A percentile compares a stretch with the other conserved stretches of the same genome.
Evolutionary conservation across 495 filamentous ascomycete genomes (phyloP).

Genomic region (Neurospora sp.): DNA sequence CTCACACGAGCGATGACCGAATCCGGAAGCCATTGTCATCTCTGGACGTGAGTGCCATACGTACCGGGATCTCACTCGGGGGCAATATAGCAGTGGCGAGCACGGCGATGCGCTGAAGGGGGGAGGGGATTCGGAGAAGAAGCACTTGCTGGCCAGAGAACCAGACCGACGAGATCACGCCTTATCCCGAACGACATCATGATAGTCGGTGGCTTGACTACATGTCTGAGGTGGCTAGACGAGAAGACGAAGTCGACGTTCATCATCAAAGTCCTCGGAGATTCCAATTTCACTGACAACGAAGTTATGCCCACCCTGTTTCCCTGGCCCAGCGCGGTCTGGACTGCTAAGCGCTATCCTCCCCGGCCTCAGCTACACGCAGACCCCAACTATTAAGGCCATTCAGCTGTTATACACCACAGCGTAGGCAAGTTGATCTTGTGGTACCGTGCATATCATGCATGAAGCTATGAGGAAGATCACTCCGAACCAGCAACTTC

Average conservation of each 20-base stretch:
- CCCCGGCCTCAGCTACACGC: neutral
- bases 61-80: neutral
- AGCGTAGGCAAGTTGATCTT: neutral
- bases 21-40: neutral
- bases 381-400: neutral
- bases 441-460: neutral
- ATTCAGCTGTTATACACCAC: neutral
- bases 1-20: neutral
- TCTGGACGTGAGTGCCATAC: neutral
- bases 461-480: neutral
- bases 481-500: neutral
- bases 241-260: neutral
- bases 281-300: neutral
- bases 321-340: neutral
- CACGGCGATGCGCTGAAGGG: neutral
- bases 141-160: neutral
- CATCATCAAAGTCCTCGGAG: neutral
- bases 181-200: neutral
- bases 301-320: neutral
- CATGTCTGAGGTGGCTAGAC: neutral
- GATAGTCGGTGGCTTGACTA: neutral
- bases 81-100: neutral
- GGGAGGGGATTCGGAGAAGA: neutral
- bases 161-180: neutral
- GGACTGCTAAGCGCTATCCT: neutral